phyloP scores from a whole-genome alignment of 495 filamentous ascomycete genomes.

The Tuber aestivum region DNA sequence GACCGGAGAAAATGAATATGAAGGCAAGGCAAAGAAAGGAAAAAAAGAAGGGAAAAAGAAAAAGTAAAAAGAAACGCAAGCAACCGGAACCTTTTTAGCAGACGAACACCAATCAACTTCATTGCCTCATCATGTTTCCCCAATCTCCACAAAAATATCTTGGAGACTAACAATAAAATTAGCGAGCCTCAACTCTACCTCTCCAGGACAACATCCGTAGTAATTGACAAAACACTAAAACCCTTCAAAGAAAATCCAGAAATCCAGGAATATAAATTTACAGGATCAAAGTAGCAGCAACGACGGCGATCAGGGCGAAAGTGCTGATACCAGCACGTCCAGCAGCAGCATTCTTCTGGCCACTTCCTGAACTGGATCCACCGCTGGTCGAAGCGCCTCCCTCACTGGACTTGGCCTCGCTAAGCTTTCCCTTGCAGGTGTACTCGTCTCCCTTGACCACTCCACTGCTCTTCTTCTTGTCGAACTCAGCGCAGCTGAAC shows the following conservation, averaged over 20 bases:
- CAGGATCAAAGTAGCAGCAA: slow-evolving; percentile 34
- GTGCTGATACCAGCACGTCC: slow-evolving; percentile 39
- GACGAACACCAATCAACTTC: slow-evolving; percentile 34
- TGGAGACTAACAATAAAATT: slow-evolving; percentile 24
- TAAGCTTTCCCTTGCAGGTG: slow-evolving; percentile 44
- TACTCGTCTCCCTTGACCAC: slow-evolving; percentile 47
- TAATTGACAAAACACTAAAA: slow-evolving; percentile 42
- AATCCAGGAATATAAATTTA: slow-evolving; percentile 30
- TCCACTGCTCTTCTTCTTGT: slow-evolving; percentile 26
- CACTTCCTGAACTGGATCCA: slow-evolving; percentile 11
- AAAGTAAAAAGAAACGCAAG: slow-evolving; percentile 24
- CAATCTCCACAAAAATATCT: slow-evolving; percentile 24
- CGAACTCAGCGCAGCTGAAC: slow-evolving; percentile 51
- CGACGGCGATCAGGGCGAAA: slow-evolving; percentile 26
- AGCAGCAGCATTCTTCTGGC: slow-evolving; percentile 10
- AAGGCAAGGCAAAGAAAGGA: slow-evolving; percentile 26
- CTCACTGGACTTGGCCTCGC: slow-evolving; percentile 33
- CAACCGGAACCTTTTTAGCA: slow-evolving; percentile 33
- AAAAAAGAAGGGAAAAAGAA: slow-evolving; percentile 9
- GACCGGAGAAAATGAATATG: slow-evolving; percentile 11
- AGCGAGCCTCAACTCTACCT: slow-evolving; percentile 30
- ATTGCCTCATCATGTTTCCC: slow-evolving; percentile 39
- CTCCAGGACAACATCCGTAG: slow-evolving; percentile 28
- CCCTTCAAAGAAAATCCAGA: slow-evolving; percentile 27
- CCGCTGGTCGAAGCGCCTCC: slow-evolving; percentile 37